Conservation (phyloP, 75 land plant species). For the Sequoia sempervirens region DNA sequence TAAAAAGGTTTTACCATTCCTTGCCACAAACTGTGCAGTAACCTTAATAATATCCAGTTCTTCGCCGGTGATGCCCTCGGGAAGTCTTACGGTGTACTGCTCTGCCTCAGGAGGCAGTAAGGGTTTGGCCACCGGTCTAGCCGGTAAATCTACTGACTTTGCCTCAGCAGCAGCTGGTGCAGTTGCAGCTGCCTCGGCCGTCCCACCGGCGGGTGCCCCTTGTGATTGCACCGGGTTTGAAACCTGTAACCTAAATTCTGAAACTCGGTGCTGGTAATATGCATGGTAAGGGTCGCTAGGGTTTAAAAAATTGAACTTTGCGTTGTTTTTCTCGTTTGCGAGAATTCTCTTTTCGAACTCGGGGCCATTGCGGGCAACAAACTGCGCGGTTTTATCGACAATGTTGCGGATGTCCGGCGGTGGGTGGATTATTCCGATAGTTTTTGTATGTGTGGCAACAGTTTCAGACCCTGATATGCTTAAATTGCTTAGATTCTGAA, state of each 20-base stretch:
- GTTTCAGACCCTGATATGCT: constrained; percentile 17
- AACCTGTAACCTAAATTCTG: constrained; percentile 64
- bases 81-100: constrained; percentile 82
- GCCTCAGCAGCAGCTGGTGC: constrained; percentile 24
- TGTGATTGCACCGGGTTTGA: constrained; percentile 27
- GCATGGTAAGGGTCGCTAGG: constrained; percentile 89
- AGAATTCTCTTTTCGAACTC: constrained; percentile 92
- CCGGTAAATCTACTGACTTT: too few species aligned
- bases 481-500: constrained; percentile 8
- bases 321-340: constrained; percentile 77
- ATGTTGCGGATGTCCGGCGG: constrained; percentile 95
- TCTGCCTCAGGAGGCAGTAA: constrained; percentile 90
- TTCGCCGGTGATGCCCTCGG: constrained; percentile 84
- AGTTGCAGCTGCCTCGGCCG: constrained; percentile 6
- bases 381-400: constrained; percentile 90
- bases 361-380: constrained; percentile 92
- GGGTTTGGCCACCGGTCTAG: constrained; percentile 10
- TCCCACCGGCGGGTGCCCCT: neutral
- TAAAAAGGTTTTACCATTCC: constrained; percentile 83
- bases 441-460: constrained; percentile 84
- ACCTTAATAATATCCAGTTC: constrained; percentile 94
- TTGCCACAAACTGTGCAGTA: constrained; percentile 93
- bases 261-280: constrained; percentile 82
- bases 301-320: constrained; percentile 84
- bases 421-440: constrained; percentile 96